Evolutionary conservation across 1,284 basidiomycete genomes (phyloP), one percentile per base, ranked within the genome.

Genomic region (Ganoderma lingzhi): DNA sequence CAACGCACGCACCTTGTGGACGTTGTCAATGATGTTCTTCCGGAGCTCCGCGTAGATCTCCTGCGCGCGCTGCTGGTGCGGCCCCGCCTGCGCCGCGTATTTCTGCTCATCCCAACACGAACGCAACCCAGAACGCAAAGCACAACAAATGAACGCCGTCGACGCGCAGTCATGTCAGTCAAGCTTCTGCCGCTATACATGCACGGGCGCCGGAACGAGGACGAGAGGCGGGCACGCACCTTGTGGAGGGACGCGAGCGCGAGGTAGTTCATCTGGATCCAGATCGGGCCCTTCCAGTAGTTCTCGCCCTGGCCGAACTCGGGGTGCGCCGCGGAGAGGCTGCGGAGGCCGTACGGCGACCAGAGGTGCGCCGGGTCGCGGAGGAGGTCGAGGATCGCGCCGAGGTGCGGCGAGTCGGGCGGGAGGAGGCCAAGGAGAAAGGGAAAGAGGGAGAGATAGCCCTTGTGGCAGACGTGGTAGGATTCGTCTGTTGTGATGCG

Each of bases 201-300:
- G 48, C 9, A 45, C n/a, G 17, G 4, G 10, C 9, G 3, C 19
- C 15, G 15, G 12, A 59, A 45, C 32, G 1, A 17, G 35, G 37
- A 59, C 15, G 51, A 61, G 69, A 67, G 58, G 93, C 42, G 42
- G 42, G 15, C 42, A 51, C 48, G 48, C 48, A 51, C 94, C 80
- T 91, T 92, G 78, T 95, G 85, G 68, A 98, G 81, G 8, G 95
- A 90, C 32, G 88, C 86, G 65, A 98, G 82, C 23, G 91, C 90
- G 73, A 98, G 87, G 78, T 96, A 98, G 80, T 98, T 98, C 92
- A 98, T 96, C 78, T 95, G 96, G 39, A 98, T 88, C 96, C 96
- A 98, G 65, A 98, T 93, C 2, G 97, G 95, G 2, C 96, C 96
- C 76, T 93, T 92, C 96, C 96, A 98, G 81, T 98, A 98, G 81